Base-by-base conservation (phyloP, 176 grass and related monocot genomes). In the Eleusine coracana region DNA sequence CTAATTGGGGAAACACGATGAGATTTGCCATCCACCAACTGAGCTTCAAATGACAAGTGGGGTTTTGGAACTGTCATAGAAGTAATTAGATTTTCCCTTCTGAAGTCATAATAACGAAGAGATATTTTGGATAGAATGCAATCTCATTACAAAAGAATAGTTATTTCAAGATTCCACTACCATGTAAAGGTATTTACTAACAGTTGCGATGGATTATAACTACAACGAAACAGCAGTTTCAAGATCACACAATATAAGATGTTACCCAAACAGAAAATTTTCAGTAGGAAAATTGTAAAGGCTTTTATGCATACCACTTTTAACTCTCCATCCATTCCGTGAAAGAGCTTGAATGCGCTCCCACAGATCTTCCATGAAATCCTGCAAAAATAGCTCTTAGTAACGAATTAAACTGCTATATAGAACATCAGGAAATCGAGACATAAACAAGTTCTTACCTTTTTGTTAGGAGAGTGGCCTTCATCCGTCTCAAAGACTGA, bases 351-450 rank as follows among this genome's bases (percentile, higher is more conserved):
- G 90, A 77, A 98, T 85, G 36, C 80, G 87, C 58, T 95, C 92
- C 92, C 96, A 98, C 63, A 98, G 80, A 91, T 98, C 96, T 95
- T 98, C 96, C 29, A 98, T 71, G 71, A 95, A 98, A 93, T 98
- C 96, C 96, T 98, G 80, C 76, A 66, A 83, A 55, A 69, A 71
- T 70, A 83, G 25, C 71, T 60, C 59, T 70, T 79, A 74, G 52
- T 67, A 40, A 49, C 51, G 21, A 45, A 73, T n/a, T 77, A 77
- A 23, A 84, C 25, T 76, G 80, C 38, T 46, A 54, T n/a, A 50
- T 21, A 72, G 36, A 8, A 39, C 18, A 74, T 14, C 70, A 69
- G 50, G 71, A 46, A 72, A 79, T 56, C n/a, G 11, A 70, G 62
- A 92, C 56, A 80, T 71, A 79, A 79, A 58, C 23, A 58, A 58